Evolutionary conservation across 768 basidiomycete genomes (phyloP).

Genomic region (Filobasidium wieringae): DNA sequence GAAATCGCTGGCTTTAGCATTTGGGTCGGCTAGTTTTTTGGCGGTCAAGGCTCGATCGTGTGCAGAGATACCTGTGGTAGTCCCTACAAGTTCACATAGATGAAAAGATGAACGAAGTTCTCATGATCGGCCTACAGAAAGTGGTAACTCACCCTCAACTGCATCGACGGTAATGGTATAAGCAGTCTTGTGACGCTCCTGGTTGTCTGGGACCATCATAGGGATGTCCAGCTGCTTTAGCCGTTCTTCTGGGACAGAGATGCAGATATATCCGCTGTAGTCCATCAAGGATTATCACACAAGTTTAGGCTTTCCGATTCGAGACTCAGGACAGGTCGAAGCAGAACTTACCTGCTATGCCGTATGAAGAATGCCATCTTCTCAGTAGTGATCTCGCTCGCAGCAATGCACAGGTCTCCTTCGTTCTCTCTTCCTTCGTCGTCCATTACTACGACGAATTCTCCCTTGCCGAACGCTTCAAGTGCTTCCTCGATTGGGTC

Average conservation of each 20-base stretch:
- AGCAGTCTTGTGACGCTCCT: conserved; percentile 83
- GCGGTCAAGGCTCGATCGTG: conserved; percentile 84
- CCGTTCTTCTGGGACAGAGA: conserved; percentile 63
- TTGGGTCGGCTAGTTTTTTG: conserved; percentile 57
- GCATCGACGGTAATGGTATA: conserved; percentile 95
- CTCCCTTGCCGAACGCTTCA: conserved; percentile 60
- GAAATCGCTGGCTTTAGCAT: conserved; percentile 55
- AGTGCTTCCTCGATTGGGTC: conserved; percentile 72
- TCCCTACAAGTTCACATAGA: conserved; percentile 47
- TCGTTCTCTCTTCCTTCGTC: conserved; percentile 94
- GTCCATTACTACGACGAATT: conserved; percentile 95
- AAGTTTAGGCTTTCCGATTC: background rate
- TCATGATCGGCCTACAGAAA: background rate
- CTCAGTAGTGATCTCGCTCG: conserved; percentile 69
- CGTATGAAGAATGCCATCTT: conserved; percentile 99
- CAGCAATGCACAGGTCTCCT: conserved; percentile 88
- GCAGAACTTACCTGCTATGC: conserved; percentile 66
- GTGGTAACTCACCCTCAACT: conserved; percentile 53
- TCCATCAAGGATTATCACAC: too few relatives aligned
- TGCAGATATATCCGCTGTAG: conserved; percentile 84
- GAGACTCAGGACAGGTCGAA: background rate
- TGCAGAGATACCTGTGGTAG: conserved; percentile 92
- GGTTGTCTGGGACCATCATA: conserved; percentile 86
- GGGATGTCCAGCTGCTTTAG: conserved; percentile 69
- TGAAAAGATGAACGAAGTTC: background rate